Base-by-base conservation (phyloP, 2,329 filamentous ascomycete genomes). In the Hypoxylon sp. region DNA sequence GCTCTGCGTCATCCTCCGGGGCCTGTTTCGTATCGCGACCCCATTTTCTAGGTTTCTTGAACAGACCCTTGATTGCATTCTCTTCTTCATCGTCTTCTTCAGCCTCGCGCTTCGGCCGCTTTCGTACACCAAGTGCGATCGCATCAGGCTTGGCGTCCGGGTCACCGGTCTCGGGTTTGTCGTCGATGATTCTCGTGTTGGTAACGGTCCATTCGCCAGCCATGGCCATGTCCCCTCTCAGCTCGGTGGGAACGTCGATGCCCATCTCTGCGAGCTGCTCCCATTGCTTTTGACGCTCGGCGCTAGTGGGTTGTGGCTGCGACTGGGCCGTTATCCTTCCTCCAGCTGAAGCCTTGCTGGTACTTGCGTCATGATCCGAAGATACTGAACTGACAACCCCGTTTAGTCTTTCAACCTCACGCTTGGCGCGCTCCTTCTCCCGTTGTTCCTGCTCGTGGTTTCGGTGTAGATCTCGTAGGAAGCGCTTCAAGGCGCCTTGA, bases 191-290 rank as follows among this genome's bases (percentile, higher is more conserved):
- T 48, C 88, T 85, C 44, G 93, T 87, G 5, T 87, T 89, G 65
- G 88, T 90, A 10, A 91, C 87, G 0, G 93, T 89, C 95, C 95
- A 99, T 58, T 97, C 92, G 33, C 96, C 94, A 3, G 91, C 90
- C 83, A 98, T 90, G 4, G 94, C 94, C 88, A 98, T 90, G 66
- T 96, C 93, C 1, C 87, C 85, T 65, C 93, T 86, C 63, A 93
- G 90, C 71, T 92, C 90, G 48, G 93, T 90, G 0, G 96, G 96
- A 59, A 98, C 88, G 51, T 90, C 88, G 53, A 99, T 90, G 0
- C 96, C 96, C 85, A 99, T 87, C 37, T 92, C 92, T 3, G 92
- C 94, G 10, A 99, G 84, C 80, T 98, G 94, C 70, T 94, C 91
- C 75, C 97, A 88, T 81, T 99, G 96, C 60, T 86, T 87, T 80